Percentiles rank a stretch among this genome's conserved stretches.
Evolutionary conservation across 306 rosid genomes (phyloP).

Genomic region (Datisca glomerata): DNA sequence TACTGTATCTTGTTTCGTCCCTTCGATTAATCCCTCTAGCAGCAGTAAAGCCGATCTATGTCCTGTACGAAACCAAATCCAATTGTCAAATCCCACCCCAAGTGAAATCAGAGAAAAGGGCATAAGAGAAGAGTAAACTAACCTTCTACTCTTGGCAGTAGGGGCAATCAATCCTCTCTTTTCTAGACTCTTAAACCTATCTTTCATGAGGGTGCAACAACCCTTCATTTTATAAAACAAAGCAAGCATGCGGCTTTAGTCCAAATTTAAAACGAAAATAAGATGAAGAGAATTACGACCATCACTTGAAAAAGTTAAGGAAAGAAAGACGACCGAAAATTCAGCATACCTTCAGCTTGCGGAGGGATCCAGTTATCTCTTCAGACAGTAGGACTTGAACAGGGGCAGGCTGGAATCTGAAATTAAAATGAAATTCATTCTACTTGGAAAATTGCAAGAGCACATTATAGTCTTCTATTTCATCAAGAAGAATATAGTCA

Average conservation of each 20-base stretch:
- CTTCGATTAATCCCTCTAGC: no score
- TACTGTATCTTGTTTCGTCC: no score
- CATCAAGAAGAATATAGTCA: background rate
- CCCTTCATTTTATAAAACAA: slow-evolving; percentile 34
- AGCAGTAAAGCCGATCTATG: no score
- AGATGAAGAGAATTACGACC: background rate
- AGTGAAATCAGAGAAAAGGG: no score
- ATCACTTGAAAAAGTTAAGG: background rate
- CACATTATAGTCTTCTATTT: background rate
- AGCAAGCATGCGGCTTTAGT: slow-evolving; percentile 5
- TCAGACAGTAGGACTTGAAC: slow-evolving; percentile 79
- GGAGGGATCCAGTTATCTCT: slow-evolving; percentile 80
- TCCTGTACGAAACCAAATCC: no score
- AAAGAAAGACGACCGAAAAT: background rate
- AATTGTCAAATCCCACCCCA: no score
- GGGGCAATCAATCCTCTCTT: slow-evolving; percentile 87
- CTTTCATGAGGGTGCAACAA: slow-evolving; percentile 73
- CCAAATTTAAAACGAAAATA: slow-evolving; percentile 4
- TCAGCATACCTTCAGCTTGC: slow-evolving; percentile 64
- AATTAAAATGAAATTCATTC: slow-evolving; percentile 1
- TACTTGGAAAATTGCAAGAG: background rate
- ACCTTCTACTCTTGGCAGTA: slow-evolving; percentile 41
- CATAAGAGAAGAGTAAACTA: slow-evolving; percentile 9
- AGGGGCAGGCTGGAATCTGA: slow-evolving; percentile 82
- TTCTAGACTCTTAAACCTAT: slow-evolving; percentile 73